phyloP scores from a whole-genome alignment of 805 yeast species.

The Candida sonorensis region DNA sequence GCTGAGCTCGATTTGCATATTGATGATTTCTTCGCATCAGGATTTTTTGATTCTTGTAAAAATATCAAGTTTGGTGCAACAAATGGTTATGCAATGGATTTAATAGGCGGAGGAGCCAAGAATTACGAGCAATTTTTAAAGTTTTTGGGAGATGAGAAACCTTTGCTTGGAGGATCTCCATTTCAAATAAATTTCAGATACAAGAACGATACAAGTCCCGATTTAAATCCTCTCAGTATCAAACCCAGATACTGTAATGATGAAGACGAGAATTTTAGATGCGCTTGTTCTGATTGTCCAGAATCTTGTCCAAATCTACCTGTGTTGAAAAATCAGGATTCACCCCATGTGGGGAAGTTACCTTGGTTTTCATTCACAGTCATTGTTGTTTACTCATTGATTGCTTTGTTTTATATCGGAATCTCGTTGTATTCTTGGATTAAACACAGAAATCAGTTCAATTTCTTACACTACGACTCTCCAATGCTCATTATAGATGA shows the following conservation, averaged over 20 bases:
- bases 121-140: constrained; percentile 67
- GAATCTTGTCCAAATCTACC: constrained; percentile 68
- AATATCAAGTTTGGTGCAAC: constrained; percentile 89
- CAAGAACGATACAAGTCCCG: constrained; percentile 18
- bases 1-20: constrained; percentile 63
- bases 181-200: constrained; percentile 81
- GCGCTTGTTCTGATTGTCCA: constrained; percentile 91
- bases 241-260: constrained; percentile 49
- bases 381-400: constrained; percentile 38
- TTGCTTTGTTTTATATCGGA: constrained; percentile 7
- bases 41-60: constrained; percentile 77
- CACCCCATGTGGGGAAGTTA: constrained; percentile 54
- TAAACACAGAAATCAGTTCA: constrained; percentile 5
- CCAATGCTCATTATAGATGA: constrained; percentile 5
- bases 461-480: constrained; percentile 10
- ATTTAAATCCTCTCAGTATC: constrained; percentile 23
- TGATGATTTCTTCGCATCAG: constrained; percentile 50
- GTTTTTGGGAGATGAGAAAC: constrained; percentile 92
- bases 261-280: constrained; percentile 45
- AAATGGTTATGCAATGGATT: constrained; percentile 93
- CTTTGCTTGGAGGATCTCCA: constrained; percentile 90
- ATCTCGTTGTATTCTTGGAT: constrained; percentile 4
- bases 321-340: constrained; percentile 29
- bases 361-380: constrained; percentile 72
- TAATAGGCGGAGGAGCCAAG: constrained; percentile 95